Percentiles rank a stretch among this genome's conserved stretches.
Evolutionary conservation across 371 early-diverging fungal genomes (phyloP).

Genomic region (Mucor circinelloides): DNA sequence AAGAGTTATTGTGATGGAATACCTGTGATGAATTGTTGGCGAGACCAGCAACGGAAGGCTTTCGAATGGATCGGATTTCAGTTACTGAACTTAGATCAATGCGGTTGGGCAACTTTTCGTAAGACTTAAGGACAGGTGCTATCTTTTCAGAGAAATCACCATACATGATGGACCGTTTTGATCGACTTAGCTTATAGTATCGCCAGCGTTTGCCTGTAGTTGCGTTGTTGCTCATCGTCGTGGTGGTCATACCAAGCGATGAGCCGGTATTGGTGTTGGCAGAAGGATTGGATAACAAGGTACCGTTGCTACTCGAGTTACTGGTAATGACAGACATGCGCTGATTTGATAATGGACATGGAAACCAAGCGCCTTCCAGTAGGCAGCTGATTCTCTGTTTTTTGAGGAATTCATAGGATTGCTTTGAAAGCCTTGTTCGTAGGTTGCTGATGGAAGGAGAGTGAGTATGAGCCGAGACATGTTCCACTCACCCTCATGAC

Average conservation of each 20-base stretch:
- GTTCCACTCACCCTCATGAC: too few species aligned
- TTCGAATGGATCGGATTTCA: constrained; percentile 56
- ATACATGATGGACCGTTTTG: constrained; percentile 63
- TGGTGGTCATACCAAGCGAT: constrained; percentile 1
- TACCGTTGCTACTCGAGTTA: constrained; percentile 1
- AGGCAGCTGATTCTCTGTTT: constrained; percentile 72
- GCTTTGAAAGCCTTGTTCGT: constrained; percentile 61
- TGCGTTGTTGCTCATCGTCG: background rate
- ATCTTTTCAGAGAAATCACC: constrained; percentile 67
- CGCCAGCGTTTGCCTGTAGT: constrained; percentile 47
- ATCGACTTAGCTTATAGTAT: constrained; percentile 68
- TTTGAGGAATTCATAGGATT: constrained; percentile 74
- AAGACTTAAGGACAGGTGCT: constrained; percentile 29
- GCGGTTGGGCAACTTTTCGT: constrained; percentile 39
- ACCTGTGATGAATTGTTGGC: constrained; percentile 1
- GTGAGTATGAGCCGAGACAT: background rate
- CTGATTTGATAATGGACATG: constrained; percentile 33
- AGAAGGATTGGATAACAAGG: background rate
- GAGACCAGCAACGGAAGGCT: constrained; percentile 2
- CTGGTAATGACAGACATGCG: constrained; percentile 16
- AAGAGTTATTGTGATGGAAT: background rate
- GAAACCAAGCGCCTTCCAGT: constrained; percentile 77
- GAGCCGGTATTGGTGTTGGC: background rate
- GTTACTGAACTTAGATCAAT: constrained; percentile 61
- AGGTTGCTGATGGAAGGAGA: constrained; percentile 61